Percentiles rank a stretch among this genome's conserved stretches.
phyloP scores from a whole-genome alignment of 345 rosid species.

The Geranium rotundifolium region DNA sequence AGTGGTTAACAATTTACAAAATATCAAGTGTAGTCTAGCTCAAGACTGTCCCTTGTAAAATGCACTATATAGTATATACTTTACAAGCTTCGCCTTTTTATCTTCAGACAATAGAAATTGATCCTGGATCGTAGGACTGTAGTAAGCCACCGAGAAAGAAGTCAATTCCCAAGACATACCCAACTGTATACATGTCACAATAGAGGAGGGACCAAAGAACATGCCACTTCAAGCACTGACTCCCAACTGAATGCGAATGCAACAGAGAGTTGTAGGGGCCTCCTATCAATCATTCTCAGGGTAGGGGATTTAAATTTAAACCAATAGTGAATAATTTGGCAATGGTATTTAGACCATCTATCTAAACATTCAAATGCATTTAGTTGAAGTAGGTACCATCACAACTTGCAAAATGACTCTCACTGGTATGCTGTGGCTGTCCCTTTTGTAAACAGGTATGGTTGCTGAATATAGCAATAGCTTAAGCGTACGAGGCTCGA shows the following conservation, averaged over 20 bases:
- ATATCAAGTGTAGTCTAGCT: not conserved
- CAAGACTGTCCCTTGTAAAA: not conserved
- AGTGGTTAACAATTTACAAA: not conserved
- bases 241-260: not conserved
- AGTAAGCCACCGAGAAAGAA: not conserved
- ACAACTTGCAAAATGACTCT: too few species aligned
- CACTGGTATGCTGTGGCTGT: not conserved
- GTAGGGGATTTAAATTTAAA: constrained; percentile 5
- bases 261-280: not conserved
- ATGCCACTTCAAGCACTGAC: not conserved
- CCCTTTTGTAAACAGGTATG: not conserved
- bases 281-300: not conserved
- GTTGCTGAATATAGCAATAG: constrained; percentile 9
- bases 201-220: not conserved
- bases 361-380: not conserved
- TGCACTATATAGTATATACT: too few species aligned
- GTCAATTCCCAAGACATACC: not conserved
- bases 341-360: not conserved
- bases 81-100: not conserved
- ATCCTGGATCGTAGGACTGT: not conserved
- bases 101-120: not conserved
- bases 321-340: constrained; percentile 19
- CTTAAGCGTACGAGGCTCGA: constrained; percentile 4
- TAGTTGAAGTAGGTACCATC: not conserved
- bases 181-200: not conserved